A percentile compares a stretch with the other conserved stretches of the same genome.
phyloP scores from a whole-genome alignment of 495 filamentous ascomycete species.

The Penicillium parvum region DNA sequence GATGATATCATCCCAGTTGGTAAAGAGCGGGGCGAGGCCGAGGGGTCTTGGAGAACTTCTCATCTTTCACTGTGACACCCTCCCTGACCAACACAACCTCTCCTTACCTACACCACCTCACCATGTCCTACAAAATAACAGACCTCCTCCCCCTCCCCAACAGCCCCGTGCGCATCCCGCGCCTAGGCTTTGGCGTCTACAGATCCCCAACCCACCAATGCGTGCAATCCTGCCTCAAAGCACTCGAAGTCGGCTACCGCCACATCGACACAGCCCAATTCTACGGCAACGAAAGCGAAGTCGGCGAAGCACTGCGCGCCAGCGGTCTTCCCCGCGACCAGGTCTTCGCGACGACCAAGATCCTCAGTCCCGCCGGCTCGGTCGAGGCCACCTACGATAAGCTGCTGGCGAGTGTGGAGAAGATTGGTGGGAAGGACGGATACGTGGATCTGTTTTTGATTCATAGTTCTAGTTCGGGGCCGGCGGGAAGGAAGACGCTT shows the following conservation, averaged over 20 bases:
- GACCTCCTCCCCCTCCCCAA: slow-evolving; percentile 53
- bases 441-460: slow-evolving; percentile 72
- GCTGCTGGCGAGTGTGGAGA: slow-evolving; percentile 56
- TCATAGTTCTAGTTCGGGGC: slow-evolving; percentile 55
- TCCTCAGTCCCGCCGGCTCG: slow-evolving; percentile 52
- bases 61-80: slow-evolving; percentile 2
- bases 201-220: slow-evolving; percentile 49
- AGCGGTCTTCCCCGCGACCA: slow-evolving; percentile 51
- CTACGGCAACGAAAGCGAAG: slow-evolving; percentile 63
- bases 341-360: slow-evolving; percentile 66
- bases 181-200: slow-evolving; percentile 74
- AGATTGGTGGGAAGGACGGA: slow-evolving; percentile 54
- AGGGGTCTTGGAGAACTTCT: background rate
- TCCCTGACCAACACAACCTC: no score
- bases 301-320: slow-evolving; percentile 57
- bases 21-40: slow-evolving; percentile 14
- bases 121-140: slow-evolving; percentile 42
- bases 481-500: slow-evolving; percentile 50
- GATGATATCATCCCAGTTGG: slow-evolving; percentile 19
- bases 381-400: slow-evolving; percentile 55
- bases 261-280: slow-evolving; percentile 72
- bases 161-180: slow-evolving; percentile 52
- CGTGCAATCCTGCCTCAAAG: slow-evolving; percentile 52
- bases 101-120: slow-evolving; percentile 23
- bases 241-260: slow-evolving; percentile 62